Base-by-base conservation (phyloP, 768 basidiomycete species). In the Peribolospora baueri region DNA sequence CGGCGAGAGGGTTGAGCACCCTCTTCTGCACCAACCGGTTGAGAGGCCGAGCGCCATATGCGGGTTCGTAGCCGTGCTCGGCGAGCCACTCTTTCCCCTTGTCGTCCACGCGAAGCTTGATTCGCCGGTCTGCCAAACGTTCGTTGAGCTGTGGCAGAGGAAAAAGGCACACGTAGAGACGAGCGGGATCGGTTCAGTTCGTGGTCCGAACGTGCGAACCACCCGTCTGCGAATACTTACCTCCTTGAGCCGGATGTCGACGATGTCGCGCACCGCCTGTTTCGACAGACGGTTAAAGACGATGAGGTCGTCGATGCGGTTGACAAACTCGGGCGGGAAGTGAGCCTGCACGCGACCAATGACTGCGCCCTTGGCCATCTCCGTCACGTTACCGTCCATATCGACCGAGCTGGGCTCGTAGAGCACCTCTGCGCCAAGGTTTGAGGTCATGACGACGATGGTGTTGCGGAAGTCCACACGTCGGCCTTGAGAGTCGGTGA, bases 181-280 rank as follows among this genome's bases (percentile, higher is more conserved):
- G 25, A 25, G 25, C 25, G 25, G 25, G 25, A 25, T 25, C 25
- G 25, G 25, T 25, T 25, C 25, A 25, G 25, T 25, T 25, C 25
- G 25, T 25, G 25, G 25, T 25, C 25, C 25, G 25, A 25, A 25
- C 25, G 25, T 25, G 25, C 25, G 25, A 25, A 25, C 25, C 25
- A 25, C 25, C 25, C 1, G 25, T 25, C 25, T 25, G 25, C 25
- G 25, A 25, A 25, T 25, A 25, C 25, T 25, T 25, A 97, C 74
- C 65, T 97, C 91, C 61, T 73, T 75, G 50, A 97, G 71, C 25
- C 91, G 81, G 55, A 93, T 72, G 62, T 86, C 82, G 59, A 98
- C 85, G 59, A 98, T 88, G 66, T 76, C 79, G 60, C 80, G 70
- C 39, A 95, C 77, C 61, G 84, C 78, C 56, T 70, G 71, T 36